These are phyloP conservation scores for Lachancea quebecensis DNA, from an alignment of 805 yeast species.

Conservation along the genomic window DNA sequence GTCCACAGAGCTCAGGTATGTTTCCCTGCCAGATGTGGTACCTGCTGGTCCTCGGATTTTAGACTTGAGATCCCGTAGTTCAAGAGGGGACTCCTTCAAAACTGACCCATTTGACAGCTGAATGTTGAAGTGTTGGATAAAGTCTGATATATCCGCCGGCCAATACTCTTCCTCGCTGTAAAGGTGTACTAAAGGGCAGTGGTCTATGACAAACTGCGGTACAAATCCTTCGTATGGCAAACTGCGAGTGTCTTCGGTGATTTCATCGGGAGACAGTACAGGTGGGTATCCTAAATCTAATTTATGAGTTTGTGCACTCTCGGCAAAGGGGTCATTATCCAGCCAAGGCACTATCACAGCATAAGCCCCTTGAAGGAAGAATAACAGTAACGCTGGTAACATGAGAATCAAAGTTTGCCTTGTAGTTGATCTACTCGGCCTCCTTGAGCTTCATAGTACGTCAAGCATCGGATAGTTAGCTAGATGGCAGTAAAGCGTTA, in stretches of 20 bases:
- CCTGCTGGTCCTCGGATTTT: constrained; percentile 11
- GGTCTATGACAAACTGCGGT: constrained; percentile 56
- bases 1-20: constrained; percentile 57
- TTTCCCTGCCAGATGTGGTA: constrained; percentile 25
- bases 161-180: constrained; percentile 84
- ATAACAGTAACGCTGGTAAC: not conserved
- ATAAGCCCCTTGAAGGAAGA: not conserved
- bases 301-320: not conserved
- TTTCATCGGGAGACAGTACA: constrained; percentile 20
- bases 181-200: constrained; percentile 73
- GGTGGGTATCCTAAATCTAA: constrained; percentile 18
- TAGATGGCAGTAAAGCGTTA: not conserved
- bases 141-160: constrained; percentile 75
- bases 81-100: constrained; percentile 21
- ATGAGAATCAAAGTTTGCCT: not conserved
- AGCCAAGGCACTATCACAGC: constrained; percentile 8
- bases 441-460: not conserved
- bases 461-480: not conserved
- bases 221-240: constrained; percentile 34
- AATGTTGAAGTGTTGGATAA: constrained; percentile 58
- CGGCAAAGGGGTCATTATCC: constrained; percentile 7
- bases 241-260: constrained; percentile 25
- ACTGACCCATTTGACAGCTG: constrained; percentile 44
- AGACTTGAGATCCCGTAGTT: constrained; percentile 23
- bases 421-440: too few species aligned